phyloP scores from a whole-genome alignment of 1,284 basidiomycete genomes.

The Naganishia albida region DNA sequence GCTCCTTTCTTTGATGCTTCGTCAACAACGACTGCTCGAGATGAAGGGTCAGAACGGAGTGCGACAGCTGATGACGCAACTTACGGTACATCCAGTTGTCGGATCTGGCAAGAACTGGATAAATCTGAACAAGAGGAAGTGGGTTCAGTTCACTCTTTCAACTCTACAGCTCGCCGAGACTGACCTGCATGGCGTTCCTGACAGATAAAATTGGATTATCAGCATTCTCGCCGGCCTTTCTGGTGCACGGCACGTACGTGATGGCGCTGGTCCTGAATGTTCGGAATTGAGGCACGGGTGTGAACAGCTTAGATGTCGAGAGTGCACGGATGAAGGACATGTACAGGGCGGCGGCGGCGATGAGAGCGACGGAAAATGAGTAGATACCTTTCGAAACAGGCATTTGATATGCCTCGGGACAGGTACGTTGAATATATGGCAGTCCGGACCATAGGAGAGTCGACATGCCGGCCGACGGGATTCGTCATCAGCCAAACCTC shows the following conservation, averaged over 20 bases:
- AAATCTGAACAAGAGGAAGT: constrained; percentile 55
- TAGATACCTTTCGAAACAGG: not conserved
- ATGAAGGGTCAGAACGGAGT: not conserved
- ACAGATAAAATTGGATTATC: not conserved
- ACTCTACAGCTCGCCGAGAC: not conserved
- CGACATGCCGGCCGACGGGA: not conserved
- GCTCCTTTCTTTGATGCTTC: constrained; percentile 69
- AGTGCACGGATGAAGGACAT: constrained; percentile 16
- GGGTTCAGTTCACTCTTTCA: not conserved
- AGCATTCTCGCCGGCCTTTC: not conserved
- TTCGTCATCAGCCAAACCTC: too few species aligned
- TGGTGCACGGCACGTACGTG: not conserved
- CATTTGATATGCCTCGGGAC: too few species aligned
- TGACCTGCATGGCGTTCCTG: constrained; percentile 25
- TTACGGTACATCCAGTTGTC: constrained; percentile 82
- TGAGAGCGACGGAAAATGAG: not conserved
- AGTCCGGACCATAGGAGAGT: too few species aligned
- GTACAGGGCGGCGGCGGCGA: not conserved
- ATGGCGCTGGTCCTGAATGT: constrained; percentile 11
- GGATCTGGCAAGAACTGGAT: constrained; percentile 72
- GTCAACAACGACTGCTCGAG: constrained; percentile 64
- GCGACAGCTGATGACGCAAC: not conserved
- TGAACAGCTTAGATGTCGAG: not conserved
- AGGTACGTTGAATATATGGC: too few species aligned
- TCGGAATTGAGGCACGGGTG: not conserved